phyloP scores from a whole-genome alignment of 2,329 filamentous ascomycete genomes.

The Calonectria honghensis region DNA sequence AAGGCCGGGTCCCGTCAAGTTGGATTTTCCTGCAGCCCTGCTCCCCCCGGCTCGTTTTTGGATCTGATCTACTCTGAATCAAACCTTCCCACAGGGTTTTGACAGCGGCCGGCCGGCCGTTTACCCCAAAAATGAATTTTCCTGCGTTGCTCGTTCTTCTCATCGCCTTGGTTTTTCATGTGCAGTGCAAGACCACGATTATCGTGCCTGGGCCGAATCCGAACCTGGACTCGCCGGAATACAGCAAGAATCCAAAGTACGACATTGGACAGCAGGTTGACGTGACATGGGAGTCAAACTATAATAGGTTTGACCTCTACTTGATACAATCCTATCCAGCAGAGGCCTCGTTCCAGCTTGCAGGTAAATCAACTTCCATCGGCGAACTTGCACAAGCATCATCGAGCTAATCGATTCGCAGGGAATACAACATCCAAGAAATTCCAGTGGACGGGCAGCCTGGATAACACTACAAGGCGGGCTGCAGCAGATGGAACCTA shows the following conservation, averaged over 20 bases:
- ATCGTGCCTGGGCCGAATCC: not conserved
- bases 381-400: too few species aligned
- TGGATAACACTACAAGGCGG: conserved; percentile 4
- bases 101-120: not conserved
- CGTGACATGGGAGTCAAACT: not conserved
- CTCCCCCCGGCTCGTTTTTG: not conserved
- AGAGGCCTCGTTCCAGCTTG: conserved; percentile 16
- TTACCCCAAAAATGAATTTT: conserved; percentile 1
- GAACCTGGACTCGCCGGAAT: not conserved
- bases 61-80: not conserved
- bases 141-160: not conserved
- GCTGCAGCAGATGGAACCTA: not conserved
- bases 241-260: not conserved
- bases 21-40: conserved; percentile 13
- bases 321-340: not conserved
- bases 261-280: not conserved
- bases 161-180: not conserved
- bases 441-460: conserved; percentile 1
- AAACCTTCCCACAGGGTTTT: not conserved
- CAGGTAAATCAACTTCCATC: not conserved
- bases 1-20: conserved; percentile 1
- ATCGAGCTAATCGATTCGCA: not conserved
- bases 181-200: not conserved
- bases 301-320: conserved; percentile 4
- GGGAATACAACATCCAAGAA: not conserved